A percentile compares a stretch with the other conserved stretches of the same genome.
These are phyloP conservation scores for Taphrina betulina DNA, from an alignment of 1,139 yeast genomes.

Conservation along the genomic window DNA sequence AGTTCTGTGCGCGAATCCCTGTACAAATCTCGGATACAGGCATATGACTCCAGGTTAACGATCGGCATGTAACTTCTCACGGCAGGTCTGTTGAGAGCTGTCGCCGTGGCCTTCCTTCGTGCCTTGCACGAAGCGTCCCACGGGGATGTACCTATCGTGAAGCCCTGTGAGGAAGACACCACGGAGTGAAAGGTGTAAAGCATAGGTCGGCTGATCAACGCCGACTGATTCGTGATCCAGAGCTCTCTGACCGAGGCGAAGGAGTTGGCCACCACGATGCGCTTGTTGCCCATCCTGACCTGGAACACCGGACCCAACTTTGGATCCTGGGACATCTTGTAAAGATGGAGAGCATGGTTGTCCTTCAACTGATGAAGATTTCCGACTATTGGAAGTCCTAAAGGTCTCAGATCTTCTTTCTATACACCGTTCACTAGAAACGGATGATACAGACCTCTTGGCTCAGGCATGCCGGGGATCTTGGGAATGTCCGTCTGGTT, in stretches of 20 bases:
- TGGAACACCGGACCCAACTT: constrained; percentile 58
- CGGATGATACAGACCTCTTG: constrained; percentile 50
- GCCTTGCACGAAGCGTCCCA: too few species aligned
- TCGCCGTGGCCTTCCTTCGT: too few species aligned
- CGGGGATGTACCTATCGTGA: too few species aligned
- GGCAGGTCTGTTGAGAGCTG: constrained; percentile 53
- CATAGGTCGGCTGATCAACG: constrained; percentile 66
- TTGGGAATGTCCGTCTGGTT: constrained; percentile 13
- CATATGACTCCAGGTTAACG: constrained; percentile 51
- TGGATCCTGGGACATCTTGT: constrained; percentile 52
- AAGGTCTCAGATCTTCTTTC: too few species aligned
- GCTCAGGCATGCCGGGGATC: constrained; percentile 48
- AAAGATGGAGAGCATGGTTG: constrained; percentile 53
- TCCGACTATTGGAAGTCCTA: too few species aligned
- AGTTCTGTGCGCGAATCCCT: constrained; percentile 29
- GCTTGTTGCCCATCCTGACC: constrained; percentile 57
- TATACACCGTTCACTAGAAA: too few species aligned
- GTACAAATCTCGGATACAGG: constrained; percentile 36
- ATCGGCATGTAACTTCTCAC: constrained; percentile 45
- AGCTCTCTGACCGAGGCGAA: constrained; percentile 54
- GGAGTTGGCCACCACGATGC: constrained; percentile 65
- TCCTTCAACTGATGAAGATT: neutral
- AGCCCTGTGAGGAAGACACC: constrained; percentile 59
- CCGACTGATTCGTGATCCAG: constrained; percentile 56
- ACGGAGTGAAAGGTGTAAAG: constrained; percentile 66